A percentile compares a stretch with the other conserved stretches of the same genome.
These are phyloP conservation scores for Leccinum longicurvipes DNA, from an alignment of 768 basidiomycete genomes.

Conservation along the genomic window DNA sequence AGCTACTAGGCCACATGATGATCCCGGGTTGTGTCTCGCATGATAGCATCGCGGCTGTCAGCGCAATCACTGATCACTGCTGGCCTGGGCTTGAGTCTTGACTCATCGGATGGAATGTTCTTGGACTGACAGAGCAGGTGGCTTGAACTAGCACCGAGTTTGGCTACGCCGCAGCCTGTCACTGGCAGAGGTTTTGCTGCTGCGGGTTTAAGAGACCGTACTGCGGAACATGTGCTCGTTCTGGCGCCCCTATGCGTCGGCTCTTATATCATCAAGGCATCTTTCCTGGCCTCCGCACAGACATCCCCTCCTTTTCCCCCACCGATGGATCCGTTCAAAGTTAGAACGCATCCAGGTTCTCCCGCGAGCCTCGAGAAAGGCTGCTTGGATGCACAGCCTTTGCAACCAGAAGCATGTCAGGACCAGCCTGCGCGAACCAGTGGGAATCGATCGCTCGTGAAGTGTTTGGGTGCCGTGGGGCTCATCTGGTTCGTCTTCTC, in stretches of 20 bases:
- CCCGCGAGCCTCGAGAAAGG: constrained; percentile 21
- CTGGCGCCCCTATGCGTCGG: background rate
- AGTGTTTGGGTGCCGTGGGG: constrained; percentile 5
- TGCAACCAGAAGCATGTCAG: background rate
- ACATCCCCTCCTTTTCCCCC: background rate
- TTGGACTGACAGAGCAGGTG: background rate
- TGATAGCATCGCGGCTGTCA: no score
- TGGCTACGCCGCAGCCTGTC: constrained; percentile 1
- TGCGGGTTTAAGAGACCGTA: background rate
- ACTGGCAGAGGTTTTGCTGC: background rate
- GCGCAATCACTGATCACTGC: no score
- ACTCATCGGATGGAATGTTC: background rate
- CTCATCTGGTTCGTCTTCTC: constrained; percentile 17
- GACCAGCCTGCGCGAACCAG: background rate
- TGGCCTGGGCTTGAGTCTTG: no score
- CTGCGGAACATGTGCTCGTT: background rate
- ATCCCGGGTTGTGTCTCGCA: background rate
- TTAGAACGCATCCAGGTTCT: constrained; percentile 1
- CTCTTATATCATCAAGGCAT: background rate
- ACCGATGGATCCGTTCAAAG: constrained; percentile 15
- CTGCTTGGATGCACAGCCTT: background rate
- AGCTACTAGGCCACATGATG: background rate
- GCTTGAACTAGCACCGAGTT: background rate
- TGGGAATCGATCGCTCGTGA: constrained; percentile 5
- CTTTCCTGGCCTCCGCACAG: background rate